A percentile compares a stretch with the other conserved stretches of the same genome.
Conservation (phyloP, 495 filamentous ascomycete genomes). For the Melanomma pulvis-pyrius region DNA sequence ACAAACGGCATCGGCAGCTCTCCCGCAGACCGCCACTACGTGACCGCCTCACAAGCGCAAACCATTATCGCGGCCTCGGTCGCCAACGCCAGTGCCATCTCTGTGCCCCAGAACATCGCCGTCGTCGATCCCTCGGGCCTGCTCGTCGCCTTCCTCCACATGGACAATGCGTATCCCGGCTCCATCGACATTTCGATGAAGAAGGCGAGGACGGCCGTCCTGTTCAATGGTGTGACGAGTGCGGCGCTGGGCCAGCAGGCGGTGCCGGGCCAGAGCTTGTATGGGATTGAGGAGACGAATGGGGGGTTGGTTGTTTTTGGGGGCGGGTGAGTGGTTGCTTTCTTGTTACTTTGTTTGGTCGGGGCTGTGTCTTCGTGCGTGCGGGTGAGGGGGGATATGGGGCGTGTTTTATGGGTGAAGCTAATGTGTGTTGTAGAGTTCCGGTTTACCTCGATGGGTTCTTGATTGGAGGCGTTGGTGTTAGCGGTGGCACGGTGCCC, state of each 20-base stretch:
- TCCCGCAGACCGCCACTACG: slow-evolving; percentile 10
- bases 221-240: slow-evolving; percentile 15
- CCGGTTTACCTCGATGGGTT: slow-evolving; percentile 20
- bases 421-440: background rate
- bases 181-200: slow-evolving; percentile 16
- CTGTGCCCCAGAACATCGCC: slow-evolving; percentile 18
- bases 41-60: slow-evolving; percentile 14
- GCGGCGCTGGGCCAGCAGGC: background rate
- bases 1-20: slow-evolving; percentile 18
- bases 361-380: too few relatives aligned
- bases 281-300: slow-evolving; percentile 27
- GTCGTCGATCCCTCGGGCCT: slow-evolving; percentile 22
- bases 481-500: slow-evolving; percentile 7
- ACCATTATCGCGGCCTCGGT: slow-evolving; percentile 11
- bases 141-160: slow-evolving; percentile 19
- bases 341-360: background rate
- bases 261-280: slow-evolving; percentile 8
- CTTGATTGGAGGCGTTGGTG: slow-evolving; percentile 27
- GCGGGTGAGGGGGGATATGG: background rate
- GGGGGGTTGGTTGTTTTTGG: slow-evolving; percentile 25
- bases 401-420: background rate
- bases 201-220: slow-evolving; percentile 20
- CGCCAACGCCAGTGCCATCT: slow-evolving; percentile 3
- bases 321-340: slow-evolving; percentile 7
- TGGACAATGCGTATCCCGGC: slow-evolving; percentile 15